Evolutionary conservation across 306 rosid genomes (phyloP).

Genomic region (Hylodesmum podocarpum): DNA sequence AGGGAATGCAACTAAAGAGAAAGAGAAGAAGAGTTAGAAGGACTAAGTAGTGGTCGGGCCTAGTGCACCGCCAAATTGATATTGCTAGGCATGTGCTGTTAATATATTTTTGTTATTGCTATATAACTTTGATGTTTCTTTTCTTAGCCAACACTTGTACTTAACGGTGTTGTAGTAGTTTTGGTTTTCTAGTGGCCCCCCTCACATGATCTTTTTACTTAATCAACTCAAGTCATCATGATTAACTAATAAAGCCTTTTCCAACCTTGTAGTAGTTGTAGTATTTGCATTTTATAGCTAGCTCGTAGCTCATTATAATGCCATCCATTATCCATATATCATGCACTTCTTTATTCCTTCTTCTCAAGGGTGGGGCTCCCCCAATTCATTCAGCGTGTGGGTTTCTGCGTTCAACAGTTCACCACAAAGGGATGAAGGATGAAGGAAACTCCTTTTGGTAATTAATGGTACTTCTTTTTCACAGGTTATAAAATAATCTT

Average conservation of each 20-base stretch:
- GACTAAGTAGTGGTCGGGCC: slow-evolving; percentile 21
- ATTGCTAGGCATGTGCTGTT: slow-evolving; percentile 42
- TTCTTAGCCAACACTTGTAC: slow-evolving; percentile 22
- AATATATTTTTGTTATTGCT: slow-evolving; percentile 1
- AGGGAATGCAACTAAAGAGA: no score
- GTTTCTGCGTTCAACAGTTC: background rate
- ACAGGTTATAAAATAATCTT: no score
- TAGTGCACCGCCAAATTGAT: background rate
- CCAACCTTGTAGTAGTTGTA: slow-evolving; percentile 33
- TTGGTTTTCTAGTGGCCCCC: slow-evolving; percentile 29
- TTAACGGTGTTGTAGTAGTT: slow-evolving; percentile 21
- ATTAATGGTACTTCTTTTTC: no score
- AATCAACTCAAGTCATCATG: slow-evolving; percentile 38
- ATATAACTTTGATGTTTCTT: slow-evolving; percentile 17
- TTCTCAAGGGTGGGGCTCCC: slow-evolving; percentile 3
- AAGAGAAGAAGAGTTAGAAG: background rate
- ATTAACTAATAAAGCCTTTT: slow-evolving; percentile 34
- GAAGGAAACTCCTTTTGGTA: background rate
- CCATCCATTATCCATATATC: slow-evolving; percentile 26
- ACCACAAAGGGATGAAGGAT: background rate
- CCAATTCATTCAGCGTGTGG: background rate
- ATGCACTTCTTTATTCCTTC: slow-evolving; percentile 19
- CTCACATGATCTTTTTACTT: slow-evolving; percentile 22
- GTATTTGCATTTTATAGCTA: background rate
- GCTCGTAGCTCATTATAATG: slow-evolving; percentile 34